Percentiles rank a stretch among this genome's conserved stretches.
Evolutionary conservation across 2,329 filamentous ascomycete genomes (phyloP).

Genomic region (Claviceps arundinis): DNA sequence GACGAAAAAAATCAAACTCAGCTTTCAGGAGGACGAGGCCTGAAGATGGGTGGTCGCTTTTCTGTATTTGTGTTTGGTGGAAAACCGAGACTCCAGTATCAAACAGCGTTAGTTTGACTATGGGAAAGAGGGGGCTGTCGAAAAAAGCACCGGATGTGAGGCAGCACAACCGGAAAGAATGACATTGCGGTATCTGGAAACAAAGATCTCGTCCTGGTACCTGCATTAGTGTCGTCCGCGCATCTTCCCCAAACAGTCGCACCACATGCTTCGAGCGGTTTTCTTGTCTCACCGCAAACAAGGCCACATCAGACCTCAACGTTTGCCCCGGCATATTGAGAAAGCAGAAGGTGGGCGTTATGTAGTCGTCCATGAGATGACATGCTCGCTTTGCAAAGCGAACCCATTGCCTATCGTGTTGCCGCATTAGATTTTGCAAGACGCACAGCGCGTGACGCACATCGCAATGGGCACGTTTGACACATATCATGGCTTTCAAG

Average conservation of each 20-base stretch:
- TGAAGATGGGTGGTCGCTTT: slow-evolving; percentile 21
- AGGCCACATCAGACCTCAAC: not conserved
- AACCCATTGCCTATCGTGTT: not conserved
- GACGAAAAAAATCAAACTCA: slow-evolving; percentile 51
- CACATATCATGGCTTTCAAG: slow-evolving; percentile 9
- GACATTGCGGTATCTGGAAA: not conserved
- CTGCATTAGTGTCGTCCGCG: not conserved
- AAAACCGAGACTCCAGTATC: not conserved
- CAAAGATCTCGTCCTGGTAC: not conserved
- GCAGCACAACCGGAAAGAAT: not conserved
- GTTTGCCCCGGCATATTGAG: not conserved
- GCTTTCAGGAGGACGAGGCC: slow-evolving; percentile 43
- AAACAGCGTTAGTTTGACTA: not conserved
- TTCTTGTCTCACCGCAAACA: slow-evolving; percentile 3
- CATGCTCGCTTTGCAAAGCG: not conserved
- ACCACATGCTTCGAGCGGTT: not conserved
- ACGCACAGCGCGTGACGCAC: not conserved
- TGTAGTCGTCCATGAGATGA: not conserved
- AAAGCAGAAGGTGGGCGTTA: not conserved
- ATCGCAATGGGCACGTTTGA: not conserved
- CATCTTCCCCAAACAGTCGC: not conserved
- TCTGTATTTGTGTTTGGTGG: not conserved
- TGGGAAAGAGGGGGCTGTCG: not conserved
- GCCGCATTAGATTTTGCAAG: not conserved
- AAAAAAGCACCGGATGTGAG: not conserved